Base-by-base conservation (phyloP, 2,329 filamentous ascomycete species). In the Penicillium sp. region DNA sequence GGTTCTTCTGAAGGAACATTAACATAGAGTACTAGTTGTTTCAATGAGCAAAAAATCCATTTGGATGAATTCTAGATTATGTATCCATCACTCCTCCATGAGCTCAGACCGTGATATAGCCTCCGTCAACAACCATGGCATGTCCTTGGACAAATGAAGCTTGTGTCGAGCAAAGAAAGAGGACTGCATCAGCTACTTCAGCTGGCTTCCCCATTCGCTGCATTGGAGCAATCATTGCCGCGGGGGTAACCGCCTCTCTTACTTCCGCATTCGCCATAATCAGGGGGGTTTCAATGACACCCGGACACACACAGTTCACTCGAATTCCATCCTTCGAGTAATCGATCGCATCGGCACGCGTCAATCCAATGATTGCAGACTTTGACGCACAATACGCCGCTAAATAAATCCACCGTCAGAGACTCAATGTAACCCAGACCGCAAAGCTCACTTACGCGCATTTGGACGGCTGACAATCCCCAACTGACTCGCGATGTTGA, bases 341-440 rank as follows among this genome's bases (percentile, higher is more conserved):
- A 59, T 85, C 80, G 20, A 84, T 82, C 1, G 81, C 82, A 59
- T 84, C 82, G 0, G 80, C 74, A 6, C 78, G 73, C 0, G 83
- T 85, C 78, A 86, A 78, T 22, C 79, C 81, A 48, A 85, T 80
- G 2, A 85, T 77, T 0, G 82, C 83, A 14, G 82, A 78, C 58
- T 86, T 86, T 4, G 81, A 84, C 0, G 79, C 80, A 51, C 80
- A 84, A 57, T 85, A 85, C 1, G 81, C 76, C 9, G 81, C 81
- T 82, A 44, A 31, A 14, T 31, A 2, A 12, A n/a, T 41, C 40
- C 1, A 33, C 18, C 0, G 47, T 42, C 4, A 25, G 3, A 27
- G 22, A 37, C n/a, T 6, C n/a, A 8, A 43, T 18, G 12, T 27
- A 23, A 23, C n/a, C 20, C 22, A 18, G 41, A 47, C 9, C 41